Conservation (phyloP, 2,329 filamentous ascomycete species). For the Scedosporium apiospermum region DNA sequence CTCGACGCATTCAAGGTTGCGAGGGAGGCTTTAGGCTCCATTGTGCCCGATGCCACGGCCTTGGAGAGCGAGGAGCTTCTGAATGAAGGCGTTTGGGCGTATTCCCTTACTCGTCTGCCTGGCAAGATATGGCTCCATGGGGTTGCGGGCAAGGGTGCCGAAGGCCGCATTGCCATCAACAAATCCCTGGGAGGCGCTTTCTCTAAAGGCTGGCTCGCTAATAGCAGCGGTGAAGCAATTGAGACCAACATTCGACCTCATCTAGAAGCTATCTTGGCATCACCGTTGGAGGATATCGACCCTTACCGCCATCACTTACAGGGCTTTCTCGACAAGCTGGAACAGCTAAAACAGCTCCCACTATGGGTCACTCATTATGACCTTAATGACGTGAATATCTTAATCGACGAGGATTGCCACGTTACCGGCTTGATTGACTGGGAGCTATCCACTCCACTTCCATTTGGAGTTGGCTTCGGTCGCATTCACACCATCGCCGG, state of each 20-base stretch:
- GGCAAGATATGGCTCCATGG: background rate
- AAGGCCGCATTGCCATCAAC: background rate
- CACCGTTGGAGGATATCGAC: background rate
- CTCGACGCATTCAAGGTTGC: background rate
- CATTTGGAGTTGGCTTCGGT: constrained; percentile 9
- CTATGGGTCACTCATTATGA: constrained; percentile 13
- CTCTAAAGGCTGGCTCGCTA: background rate
- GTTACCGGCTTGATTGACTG: constrained; percentile 14
- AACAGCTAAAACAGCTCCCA: background rate
- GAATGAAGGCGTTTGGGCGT: background rate
- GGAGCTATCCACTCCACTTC: constrained; percentile 8
- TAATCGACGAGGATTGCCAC: constrained; percentile 12
- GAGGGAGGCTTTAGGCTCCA: background rate
- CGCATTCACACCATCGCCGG: constrained; percentile 16
- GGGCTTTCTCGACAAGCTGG: background rate
- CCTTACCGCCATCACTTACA: background rate
- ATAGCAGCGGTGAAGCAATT: background rate
- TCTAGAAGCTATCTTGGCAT: background rate
- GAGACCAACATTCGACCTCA: background rate
- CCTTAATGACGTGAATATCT: constrained; percentile 15
- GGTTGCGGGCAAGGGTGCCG: background rate
- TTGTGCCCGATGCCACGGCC: background rate
- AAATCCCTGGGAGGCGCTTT: background rate
- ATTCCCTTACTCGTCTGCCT: background rate
- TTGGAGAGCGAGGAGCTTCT: background rate